Evolutionary conservation across 2,329 filamentous ascomycete genomes (phyloP).

Genomic region (Berkeleyomyces basicola): DNA sequence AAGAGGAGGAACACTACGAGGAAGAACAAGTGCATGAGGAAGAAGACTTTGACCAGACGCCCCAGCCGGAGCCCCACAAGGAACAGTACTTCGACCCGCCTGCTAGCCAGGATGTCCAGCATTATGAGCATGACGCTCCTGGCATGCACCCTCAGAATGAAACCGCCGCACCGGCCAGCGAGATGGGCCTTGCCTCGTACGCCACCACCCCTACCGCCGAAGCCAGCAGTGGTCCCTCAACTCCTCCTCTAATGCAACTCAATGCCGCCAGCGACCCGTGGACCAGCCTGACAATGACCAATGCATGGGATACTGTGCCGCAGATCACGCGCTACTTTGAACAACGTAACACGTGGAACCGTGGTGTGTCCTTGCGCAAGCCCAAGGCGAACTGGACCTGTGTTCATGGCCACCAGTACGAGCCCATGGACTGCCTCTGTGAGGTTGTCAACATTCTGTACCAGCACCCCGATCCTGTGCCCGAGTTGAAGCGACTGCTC

Average conservation of each 20-base stretch:
- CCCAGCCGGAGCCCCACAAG: background rate
- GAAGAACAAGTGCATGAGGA: slow-evolving; percentile 4
- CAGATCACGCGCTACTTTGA: slow-evolving; percentile 82
- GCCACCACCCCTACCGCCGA: slow-evolving; percentile 19
- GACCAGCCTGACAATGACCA: slow-evolving; percentile 57
- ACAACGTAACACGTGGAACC: slow-evolving; percentile 20
- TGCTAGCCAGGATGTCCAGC: background rate
- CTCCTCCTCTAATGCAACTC: slow-evolving; percentile 26
- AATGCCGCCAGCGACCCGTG: slow-evolving; percentile 44
- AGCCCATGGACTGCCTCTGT: slow-evolving; percentile 36
- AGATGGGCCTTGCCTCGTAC: slow-evolving; percentile 20
- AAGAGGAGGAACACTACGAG: slow-evolving; percentile 1
- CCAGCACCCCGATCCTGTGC: slow-evolving; percentile 51
- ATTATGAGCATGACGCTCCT: background rate
- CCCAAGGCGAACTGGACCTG: slow-evolving; percentile 72
- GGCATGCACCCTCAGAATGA: slow-evolving; percentile 3
- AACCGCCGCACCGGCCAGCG: background rate
- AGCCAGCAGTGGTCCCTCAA: slow-evolving; percentile 27
- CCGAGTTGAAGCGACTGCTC: slow-evolving; percentile 52
- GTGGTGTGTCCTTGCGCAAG: background rate
- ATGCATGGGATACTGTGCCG: slow-evolving; percentile 86
- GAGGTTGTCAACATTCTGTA: slow-evolving; percentile 36
- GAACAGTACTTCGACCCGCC: background rate
- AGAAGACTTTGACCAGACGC: background rate
- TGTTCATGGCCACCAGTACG: slow-evolving; percentile 39